Percentiles rank a stretch among this genome's conserved stretches.
Conservation (phyloP, 2,329 filamentous ascomycete species). For the Fusarium setosum region DNA sequence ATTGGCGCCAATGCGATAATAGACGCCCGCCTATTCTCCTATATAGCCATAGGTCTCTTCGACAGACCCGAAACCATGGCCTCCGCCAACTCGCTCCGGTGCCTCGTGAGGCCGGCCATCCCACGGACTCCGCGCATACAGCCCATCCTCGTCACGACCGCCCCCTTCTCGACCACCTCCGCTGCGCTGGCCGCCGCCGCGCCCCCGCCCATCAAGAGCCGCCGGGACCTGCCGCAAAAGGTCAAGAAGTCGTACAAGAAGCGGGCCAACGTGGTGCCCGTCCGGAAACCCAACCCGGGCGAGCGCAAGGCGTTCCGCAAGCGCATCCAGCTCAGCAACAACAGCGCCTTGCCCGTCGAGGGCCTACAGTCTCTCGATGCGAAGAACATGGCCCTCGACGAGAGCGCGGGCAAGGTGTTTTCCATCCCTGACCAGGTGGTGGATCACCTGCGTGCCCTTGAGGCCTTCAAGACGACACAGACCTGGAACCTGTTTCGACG, state of each 20-base stretch:
- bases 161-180: conserved; percentile 55
- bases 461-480: conserved; percentile 92
- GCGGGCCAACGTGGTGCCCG: conserved; percentile 53
- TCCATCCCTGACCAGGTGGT: conserved; percentile 76
- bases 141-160: conserved; percentile 46
- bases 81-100: conserved; percentile 54
- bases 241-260: conserved; percentile 65
- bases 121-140: conserved; percentile 48
- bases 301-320: conserved; percentile 91
- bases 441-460: conserved; percentile 83
- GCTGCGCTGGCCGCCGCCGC: conserved; percentile 44
- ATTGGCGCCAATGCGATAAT: conserved; percentile 46
- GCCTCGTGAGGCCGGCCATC: conserved; percentile 52
- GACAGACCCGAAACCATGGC: conserved; percentile 47
- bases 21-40: conserved; percentile 8
- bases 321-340: conserved; percentile 91
- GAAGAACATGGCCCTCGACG: conserved; percentile 64
- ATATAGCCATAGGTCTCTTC: conserved; percentile 13
- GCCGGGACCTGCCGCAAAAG: conserved; percentile 51
- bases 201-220: conserved; percentile 48
- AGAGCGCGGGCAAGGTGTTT: conserved; percentile 73
- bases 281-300: conserved; percentile 74
- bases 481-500: conserved; percentile 87
- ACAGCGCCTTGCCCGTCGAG: conserved; percentile 84
- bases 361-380: conserved; percentile 72